Base-by-base conservation (phyloP, 2,329 filamentous ascomycete genomes). In the Paracorniculantispora psalliotae region DNA sequence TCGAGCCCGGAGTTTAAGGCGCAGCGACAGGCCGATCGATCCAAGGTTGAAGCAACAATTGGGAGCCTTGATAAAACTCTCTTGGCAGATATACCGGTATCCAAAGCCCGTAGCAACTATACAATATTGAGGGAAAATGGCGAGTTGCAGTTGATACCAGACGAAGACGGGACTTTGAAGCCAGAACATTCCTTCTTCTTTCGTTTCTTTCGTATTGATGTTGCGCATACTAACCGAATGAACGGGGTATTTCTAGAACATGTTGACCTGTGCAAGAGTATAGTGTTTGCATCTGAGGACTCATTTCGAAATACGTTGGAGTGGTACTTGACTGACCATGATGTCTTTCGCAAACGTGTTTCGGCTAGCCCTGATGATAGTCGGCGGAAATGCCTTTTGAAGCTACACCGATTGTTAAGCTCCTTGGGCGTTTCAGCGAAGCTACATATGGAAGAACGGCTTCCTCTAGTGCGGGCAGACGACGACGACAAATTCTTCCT, bases 241-340 rank as follows among this genome's bases (percentile, higher is more conserved):
- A 71, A 70, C 57, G 50, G 30, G 9, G 63, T 69, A 21, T 44
- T 70, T 2, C 61, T 71, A 2, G 65, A 71, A 39, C 63, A 69
- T 13, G 60, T 63, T 8, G 52, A 62, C 15, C 13, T 19, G 10
- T 64, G 61, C 60, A 61, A 59, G 4, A 68, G 59, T 15, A 63
- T 68, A 28, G 63, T 67, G 21, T 68, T 68, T 28, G 51, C 28
- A 19, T 59, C 63, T 19, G 44, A 35, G 35, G 59, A 62, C 3
- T 47, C 19, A 21, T 67, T 67, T 54, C 28, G 49, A 9, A 47
- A 49, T 19, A 66, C 64, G 0, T 53, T 67, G 4, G 64, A 67
- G 56, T 60, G 47, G 60, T 65, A 64, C 47, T 53, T 68, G 60
- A 63, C 64, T 5, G 23, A 51, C 33, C 44, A 19, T 25, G 21